Conservation (phyloP, 2,329 filamentous ascomycete species). For the Fusarium tupiense region DNA sequence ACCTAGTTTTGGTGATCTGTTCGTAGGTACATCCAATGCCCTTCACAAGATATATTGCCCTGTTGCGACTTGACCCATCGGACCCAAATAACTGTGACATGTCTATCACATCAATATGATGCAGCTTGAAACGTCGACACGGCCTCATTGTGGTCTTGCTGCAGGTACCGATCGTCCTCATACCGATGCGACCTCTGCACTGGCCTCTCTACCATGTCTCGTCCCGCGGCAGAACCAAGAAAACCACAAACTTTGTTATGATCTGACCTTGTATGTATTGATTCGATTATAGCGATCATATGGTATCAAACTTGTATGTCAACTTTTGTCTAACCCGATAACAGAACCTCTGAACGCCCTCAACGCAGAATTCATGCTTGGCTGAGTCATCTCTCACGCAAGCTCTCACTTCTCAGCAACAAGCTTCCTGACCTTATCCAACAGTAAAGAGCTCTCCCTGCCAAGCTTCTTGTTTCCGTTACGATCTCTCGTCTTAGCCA, state of each 20-base stretch:
- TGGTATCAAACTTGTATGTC: constrained; percentile 20
- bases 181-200: neutral
- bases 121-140: constrained; percentile 3
- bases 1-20: neutral
- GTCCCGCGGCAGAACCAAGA: neutral
- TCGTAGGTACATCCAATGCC: neutral
- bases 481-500: constrained; percentile 78
- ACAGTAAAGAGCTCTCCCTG: constrained; percentile 78
- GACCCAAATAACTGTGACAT: neutral
- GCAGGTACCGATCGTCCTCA: neutral
- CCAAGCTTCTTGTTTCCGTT: constrained; percentile 84
- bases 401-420: constrained; percentile 56
- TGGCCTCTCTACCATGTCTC: neutral
- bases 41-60: neutral
- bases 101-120: neutral
- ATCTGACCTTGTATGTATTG: neutral
- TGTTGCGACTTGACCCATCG: neutral
- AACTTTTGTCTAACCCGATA: constrained; percentile 33
- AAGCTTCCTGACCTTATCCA: constrained; percentile 81
- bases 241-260: neutral
- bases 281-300: constrained; percentile 7
- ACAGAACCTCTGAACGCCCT: constrained; percentile 26
- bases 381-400: neutral
- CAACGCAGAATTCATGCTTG: neutral
- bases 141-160: neutral